phyloP scores from a whole-genome alignment of 768 basidiomycete genomes.

The Naganishia kalamii region DNA sequence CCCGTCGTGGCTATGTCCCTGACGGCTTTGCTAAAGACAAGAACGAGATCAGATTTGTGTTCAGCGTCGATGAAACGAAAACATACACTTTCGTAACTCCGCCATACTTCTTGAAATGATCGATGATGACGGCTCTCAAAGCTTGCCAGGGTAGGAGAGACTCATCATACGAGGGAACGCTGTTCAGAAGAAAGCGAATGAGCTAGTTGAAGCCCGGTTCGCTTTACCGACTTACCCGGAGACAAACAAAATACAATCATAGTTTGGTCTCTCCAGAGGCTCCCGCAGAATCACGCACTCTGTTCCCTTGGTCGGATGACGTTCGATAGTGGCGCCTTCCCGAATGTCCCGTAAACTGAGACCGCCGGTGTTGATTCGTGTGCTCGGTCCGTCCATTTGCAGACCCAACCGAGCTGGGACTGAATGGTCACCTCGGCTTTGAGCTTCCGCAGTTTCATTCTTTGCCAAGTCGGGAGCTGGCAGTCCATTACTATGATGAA shows the following conservation, averaged over 20 bases:
- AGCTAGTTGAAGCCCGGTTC: neutral
- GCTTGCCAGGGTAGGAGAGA: neutral
- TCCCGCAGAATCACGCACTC: neutral
- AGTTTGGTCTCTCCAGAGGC: constrained; percentile 1
- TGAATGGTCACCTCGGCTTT: neutral
- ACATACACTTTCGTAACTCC: neutral
- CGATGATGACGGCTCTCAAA: neutral
- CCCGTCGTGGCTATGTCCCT: neutral
- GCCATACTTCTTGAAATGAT: neutral
- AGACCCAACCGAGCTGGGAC: too few species aligned
- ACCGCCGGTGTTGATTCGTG: neutral
- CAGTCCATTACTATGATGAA: neutral
- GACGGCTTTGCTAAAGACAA: neutral
- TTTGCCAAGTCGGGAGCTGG: neutral
- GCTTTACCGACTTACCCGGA: neutral
- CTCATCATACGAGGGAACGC: neutral
- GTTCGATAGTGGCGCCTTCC: constrained; percentile 4
- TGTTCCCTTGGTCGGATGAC: neutral
- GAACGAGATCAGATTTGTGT: neutral
- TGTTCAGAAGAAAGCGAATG: neutral
- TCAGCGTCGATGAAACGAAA: neutral
- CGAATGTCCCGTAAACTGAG: neutral
- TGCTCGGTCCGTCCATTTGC: neutral
- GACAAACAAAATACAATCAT: neutral
- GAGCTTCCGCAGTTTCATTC: neutral